These are phyloP conservation scores for Rhodotorula sp. DNA, from an alignment of 1,284 basidiomycete genomes.

Conservation along the genomic window DNA sequence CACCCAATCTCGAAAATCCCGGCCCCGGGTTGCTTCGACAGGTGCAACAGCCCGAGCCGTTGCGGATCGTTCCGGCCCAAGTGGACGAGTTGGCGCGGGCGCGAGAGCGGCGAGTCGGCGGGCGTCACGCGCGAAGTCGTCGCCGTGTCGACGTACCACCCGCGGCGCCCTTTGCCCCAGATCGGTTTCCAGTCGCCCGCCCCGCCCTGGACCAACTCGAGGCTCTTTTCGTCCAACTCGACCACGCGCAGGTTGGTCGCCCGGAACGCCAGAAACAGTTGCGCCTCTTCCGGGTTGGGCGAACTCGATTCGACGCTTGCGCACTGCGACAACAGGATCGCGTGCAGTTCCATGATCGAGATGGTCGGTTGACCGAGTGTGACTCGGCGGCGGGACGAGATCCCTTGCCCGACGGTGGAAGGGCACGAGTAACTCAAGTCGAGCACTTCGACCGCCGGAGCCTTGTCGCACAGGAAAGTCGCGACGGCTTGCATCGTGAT, in stretches of 20 bases:
- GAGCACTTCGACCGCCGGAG: slow-evolving; percentile 78
- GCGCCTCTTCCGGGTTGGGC: slow-evolving; percentile 24
- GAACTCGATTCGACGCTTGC: slow-evolving; percentile 20
- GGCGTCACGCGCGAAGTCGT: slow-evolving; percentile 17
- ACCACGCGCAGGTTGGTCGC: slow-evolving; percentile 77
- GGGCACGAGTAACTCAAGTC: slow-evolving; percentile 75
- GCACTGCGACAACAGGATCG: slow-evolving; percentile 31
- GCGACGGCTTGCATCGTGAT: slow-evolving; percentile 68
- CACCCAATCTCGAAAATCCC: slow-evolving; percentile 64
- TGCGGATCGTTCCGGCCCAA: slow-evolving; percentile 65
- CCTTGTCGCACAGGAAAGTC: slow-evolving; percentile 66
- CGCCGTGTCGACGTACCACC: slow-evolving; percentile 60
- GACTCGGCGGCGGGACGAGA: slow-evolving; percentile 41
- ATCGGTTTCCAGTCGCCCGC: slow-evolving; percentile 80
- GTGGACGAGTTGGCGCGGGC: slow-evolving; percentile 60
- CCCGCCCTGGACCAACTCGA: slow-evolving; percentile 70
- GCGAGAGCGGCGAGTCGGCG: slow-evolving; percentile 33
- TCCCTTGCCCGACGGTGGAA: slow-evolving; percentile 44
- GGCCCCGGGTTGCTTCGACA: slow-evolving; percentile 50
- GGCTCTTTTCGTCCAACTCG: slow-evolving; percentile 73
- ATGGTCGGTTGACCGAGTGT: slow-evolving; percentile 28
- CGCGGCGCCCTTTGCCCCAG: slow-evolving; percentile 83
- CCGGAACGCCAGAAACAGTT: slow-evolving; percentile 25
- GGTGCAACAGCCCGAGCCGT: slow-evolving; percentile 60
- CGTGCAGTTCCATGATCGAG: slow-evolving; percentile 41